phyloP scores from a whole-genome alignment of 345 rosid species.

The Xanthoceras sorbifolium region DNA sequence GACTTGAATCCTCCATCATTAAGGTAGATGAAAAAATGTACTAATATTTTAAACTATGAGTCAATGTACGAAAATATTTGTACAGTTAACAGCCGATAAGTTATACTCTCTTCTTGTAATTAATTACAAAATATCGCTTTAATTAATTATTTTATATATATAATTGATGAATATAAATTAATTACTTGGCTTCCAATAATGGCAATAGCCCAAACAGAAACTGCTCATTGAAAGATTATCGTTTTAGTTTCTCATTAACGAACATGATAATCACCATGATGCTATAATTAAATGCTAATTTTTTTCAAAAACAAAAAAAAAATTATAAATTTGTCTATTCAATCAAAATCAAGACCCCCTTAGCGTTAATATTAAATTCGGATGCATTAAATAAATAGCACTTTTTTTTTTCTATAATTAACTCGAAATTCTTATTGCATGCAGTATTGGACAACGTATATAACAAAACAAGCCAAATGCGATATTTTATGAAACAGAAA shows the following conservation, averaged over 20 bases:
- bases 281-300: neutral
- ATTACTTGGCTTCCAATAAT: neutral
- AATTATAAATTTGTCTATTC: slow-evolving; percentile 21
- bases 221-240: too few relatives aligned
- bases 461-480: neutral
- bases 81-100: too few relatives aligned
- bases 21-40: too few relatives aligned
- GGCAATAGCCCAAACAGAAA: neutral
- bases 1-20: too few relatives aligned
- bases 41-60: too few relatives aligned
- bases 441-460: neutral
- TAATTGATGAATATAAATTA: neutral
- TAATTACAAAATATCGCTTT: too few relatives aligned
- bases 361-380: neutral
- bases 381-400: neutral
- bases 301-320: too few relatives aligned
- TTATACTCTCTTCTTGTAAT: too few relatives aligned
- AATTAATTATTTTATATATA: too few relatives aligned
- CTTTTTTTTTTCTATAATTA: neutral
- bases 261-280: neutral
- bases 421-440: neutral
- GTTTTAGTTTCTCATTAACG: neutral
- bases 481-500: neutral
- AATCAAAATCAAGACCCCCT: slow-evolving; percentile 3
- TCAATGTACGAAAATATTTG: too few relatives aligned